phyloP scores from a whole-genome alignment of 805 yeast genomes.

The Ogataea ganodermae region DNA sequence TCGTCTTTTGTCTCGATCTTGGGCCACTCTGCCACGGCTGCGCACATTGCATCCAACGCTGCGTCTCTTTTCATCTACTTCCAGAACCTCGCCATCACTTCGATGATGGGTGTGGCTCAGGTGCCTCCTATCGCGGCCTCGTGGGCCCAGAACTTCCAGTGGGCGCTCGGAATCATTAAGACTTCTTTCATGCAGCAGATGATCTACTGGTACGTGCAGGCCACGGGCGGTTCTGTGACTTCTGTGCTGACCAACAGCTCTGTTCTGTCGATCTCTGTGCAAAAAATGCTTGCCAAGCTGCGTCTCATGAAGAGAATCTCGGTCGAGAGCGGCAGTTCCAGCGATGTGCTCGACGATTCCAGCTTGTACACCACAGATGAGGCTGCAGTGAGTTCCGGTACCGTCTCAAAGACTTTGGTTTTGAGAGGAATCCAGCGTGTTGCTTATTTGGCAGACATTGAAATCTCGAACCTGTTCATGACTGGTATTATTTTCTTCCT shows the following conservation, averaged over 20 bases:
- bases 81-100: conserved; percentile 87
- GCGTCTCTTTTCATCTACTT: conserved; percentile 90
- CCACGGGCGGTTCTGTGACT: conserved; percentile 89
- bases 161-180: conserved; percentile 92
- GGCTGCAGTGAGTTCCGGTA: conserved; percentile 45
- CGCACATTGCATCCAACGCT: conserved; percentile 96
- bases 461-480: conserved; percentile 80
- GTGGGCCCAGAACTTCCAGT: conserved; percentile 95
- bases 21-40: conserved; percentile 91
- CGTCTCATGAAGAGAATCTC: conserved; percentile 41
- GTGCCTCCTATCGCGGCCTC: conserved; percentile 98
- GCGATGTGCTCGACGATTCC: conserved; percentile 50
- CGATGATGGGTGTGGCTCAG: conserved; percentile 92
- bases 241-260: conserved; percentile 66
- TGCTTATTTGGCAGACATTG: conserved; percentile 79
- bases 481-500: conserved; percentile 85
- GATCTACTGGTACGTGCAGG: conserved; percentile 91
- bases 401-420: conserved; percentile 63
- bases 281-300: conserved; percentile 42
- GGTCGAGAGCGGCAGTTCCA: conserved; percentile 42
- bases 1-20: conserved; percentile 84
- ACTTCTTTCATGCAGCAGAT: conserved; percentile 76
- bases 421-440: conserved; percentile 93
- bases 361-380: conserved; percentile 71
- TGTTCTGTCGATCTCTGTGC: conserved; percentile 81